These are phyloP conservation scores for Tuber aestivum DNA, from an alignment of 495 filamentous ascomycete genomes.

Conservation along the genomic window DNA sequence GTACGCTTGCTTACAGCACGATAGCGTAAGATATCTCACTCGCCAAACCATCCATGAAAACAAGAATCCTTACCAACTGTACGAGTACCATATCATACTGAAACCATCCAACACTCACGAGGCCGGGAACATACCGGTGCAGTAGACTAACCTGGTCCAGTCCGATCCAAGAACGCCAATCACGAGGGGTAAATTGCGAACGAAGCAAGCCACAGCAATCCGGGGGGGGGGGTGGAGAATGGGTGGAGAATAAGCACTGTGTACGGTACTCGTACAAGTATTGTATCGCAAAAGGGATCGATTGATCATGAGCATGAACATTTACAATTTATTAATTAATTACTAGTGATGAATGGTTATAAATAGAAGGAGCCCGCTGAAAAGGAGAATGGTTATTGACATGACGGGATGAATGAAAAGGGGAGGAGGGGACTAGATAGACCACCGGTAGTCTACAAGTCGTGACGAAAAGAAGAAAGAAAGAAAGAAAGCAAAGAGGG, in stretches of 20 bases:
- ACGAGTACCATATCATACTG: neutral
- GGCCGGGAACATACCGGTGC: neutral
- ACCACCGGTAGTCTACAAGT: neutral
- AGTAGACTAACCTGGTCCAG: neutral
- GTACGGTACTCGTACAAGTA: no score
- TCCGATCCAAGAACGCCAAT: neutral
- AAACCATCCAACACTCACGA: neutral
- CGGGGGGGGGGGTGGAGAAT: no score
- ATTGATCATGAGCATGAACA: neutral
- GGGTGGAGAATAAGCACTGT: neutral
- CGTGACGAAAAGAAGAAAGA: neutral
- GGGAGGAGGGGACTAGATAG: no score
- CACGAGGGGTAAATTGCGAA: neutral
- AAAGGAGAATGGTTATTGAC: neutral
- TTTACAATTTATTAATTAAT: neutral
- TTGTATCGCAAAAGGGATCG: no score
- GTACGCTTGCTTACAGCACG: no score
- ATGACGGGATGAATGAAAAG: neutral
- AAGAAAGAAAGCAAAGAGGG: neutral
- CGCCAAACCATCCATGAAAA: no score
- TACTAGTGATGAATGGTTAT: no score
- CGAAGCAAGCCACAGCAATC: neutral
- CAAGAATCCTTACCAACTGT: no score
- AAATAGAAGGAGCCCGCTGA: neutral
- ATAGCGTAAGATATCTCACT: no score